Percentiles rank a stretch among this genome's conserved stretches.
phyloP scores from a whole-genome alignment of 108 stramenopile genomes.

The Skeletonema marinoi region DNA sequence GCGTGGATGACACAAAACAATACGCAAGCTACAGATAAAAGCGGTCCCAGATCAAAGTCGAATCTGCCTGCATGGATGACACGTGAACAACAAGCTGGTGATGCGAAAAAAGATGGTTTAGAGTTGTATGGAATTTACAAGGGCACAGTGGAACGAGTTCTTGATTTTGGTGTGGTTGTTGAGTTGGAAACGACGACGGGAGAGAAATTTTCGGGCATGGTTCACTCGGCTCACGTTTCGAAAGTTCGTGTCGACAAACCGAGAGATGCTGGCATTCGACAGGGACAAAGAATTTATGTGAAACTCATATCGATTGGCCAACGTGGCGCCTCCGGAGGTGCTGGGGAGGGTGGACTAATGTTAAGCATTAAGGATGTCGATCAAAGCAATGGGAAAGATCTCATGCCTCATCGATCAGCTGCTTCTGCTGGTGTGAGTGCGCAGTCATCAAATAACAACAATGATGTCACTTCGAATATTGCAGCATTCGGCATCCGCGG shows the following conservation, averaged over 20 bases:
- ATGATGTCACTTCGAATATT: constrained; percentile 11
- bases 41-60: constrained; percentile 42
- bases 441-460: constrained; percentile 3
- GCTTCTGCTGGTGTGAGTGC: constrained; percentile 12
- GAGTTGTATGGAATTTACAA: constrained; percentile 83
- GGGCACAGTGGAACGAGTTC: constrained; percentile 81
- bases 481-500: constrained; percentile 51
- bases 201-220: constrained; percentile 77
- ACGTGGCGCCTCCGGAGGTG: constrained; percentile 33
- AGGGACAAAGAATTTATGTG: constrained; percentile 82
- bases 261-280: constrained; percentile 66
- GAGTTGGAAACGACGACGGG: constrained; percentile 47
- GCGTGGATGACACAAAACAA: constrained; percentile 82
- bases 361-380: constrained; percentile 95
- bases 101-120: constrained; percentile 28
- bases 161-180: constrained; percentile 94
- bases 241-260: constrained; percentile 50
- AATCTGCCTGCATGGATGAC: constrained; percentile 94
- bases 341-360: constrained; percentile 63
- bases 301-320: constrained; percentile 87
- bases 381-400: constrained; percentile 87
- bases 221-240: constrained; percentile 85
- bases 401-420: constrained; percentile 83
- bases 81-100: constrained; percentile 28
- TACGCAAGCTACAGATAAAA: constrained; percentile 39